Conservation (phyloP, 23 red algal genomes). For the Gracilaria domingensis region DNA sequence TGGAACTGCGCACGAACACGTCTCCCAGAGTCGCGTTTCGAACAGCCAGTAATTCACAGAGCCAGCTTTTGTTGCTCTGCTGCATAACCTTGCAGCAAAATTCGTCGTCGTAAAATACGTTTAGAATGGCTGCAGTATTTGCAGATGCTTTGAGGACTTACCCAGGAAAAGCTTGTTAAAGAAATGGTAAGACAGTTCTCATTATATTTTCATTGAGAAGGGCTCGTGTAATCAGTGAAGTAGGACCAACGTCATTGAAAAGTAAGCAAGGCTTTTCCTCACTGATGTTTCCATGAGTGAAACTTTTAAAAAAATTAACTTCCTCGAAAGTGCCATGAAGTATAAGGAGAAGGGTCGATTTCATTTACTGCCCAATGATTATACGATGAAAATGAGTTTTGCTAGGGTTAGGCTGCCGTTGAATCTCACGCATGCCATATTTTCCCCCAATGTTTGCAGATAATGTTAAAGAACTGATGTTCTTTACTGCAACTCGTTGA, state of each 20-base stretch:
- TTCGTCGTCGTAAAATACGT: conserved; percentile 49
- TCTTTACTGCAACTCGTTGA: conserved; percentile 49
- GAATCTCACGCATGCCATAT: conserved; percentile 28
- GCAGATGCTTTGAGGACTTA: conserved; percentile 40
- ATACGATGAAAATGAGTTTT: neutral
- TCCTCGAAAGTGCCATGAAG: no score
- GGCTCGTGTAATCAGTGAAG: no score
- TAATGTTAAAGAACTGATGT: conserved; percentile 5
- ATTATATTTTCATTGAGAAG: no score
- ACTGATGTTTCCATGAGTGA: no score
- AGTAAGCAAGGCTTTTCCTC: no score
- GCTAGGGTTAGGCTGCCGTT: conserved; percentile 32
- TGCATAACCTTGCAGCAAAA: conserved; percentile 63
- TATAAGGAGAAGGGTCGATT: no score
- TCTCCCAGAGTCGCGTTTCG: conserved; percentile 39
- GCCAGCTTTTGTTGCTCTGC: conserved; percentile 44
- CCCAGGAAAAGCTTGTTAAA: no score
- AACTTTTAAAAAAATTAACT: no score
- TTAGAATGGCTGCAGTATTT: conserved; percentile 22
- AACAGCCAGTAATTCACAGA: conserved; percentile 26
- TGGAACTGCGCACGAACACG: conserved; percentile 33
- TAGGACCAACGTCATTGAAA: no score
- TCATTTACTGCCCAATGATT: neutral
- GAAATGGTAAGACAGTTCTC: no score
- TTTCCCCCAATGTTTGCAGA: conserved; percentile 8